These are phyloP conservation scores for Naganishia liquefaciens DNA, from an alignment of 1,284 basidiomycete species.

Conservation along the genomic window DNA sequence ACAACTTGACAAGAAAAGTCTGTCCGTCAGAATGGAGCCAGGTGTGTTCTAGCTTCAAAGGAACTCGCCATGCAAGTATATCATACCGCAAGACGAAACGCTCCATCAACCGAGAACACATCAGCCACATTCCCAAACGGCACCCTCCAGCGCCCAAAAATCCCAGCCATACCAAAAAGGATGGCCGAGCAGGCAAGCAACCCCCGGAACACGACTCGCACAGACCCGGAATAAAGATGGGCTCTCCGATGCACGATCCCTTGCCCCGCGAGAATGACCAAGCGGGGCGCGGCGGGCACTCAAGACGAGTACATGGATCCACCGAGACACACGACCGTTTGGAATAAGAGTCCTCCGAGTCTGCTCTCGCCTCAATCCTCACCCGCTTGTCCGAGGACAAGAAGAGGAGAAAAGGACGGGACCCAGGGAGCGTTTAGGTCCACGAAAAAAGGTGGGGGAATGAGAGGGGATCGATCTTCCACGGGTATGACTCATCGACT, in stretches of 20 bases:
- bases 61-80: too few relatives aligned
- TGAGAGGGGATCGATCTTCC: conserved; percentile 29
- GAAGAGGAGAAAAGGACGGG: conserved; percentile 6
- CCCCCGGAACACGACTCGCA: conserved; percentile 27
- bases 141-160: conserved; percentile 20
- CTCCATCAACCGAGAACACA: conserved; percentile 11
- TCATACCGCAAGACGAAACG: too few relatives aligned
- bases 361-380: conserved; percentile 20
- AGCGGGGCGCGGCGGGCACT: conserved; percentile 17
- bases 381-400: not conserved
- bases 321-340: conserved; percentile 24
- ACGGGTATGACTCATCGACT: conserved; percentile 34
- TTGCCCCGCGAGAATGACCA: conserved; percentile 9
- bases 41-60: too few relatives aligned
- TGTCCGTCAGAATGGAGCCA: conserved; percentile 23
- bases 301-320: conserved; percentile 25
- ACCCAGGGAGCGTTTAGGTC: conserved; percentile 24
- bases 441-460: conserved; percentile 11
- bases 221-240: conserved; percentile 8
- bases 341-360: conserved; percentile 22
- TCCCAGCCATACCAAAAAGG: conserved; percentile 19
- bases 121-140: conserved; percentile 18
- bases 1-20: conserved; percentile 8
- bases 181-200: conserved; percentile 1
- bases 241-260: conserved; percentile 2